These are phyloP conservation scores for Podospora comata DNA, from an alignment of 495 filamentous ascomycete genomes.

Conservation along the genomic window DNA sequence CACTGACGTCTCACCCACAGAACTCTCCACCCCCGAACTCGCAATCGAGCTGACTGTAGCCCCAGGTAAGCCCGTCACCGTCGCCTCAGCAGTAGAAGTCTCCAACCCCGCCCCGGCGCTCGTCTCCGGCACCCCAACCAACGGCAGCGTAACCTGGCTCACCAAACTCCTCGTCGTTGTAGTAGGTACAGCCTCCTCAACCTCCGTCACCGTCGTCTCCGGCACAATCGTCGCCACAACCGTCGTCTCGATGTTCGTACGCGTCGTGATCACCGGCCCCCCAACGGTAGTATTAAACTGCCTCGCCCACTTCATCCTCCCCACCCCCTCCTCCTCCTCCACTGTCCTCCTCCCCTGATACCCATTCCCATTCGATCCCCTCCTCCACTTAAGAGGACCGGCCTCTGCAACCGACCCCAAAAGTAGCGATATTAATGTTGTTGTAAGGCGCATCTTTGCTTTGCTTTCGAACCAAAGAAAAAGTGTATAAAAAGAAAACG, in stretches of 20 bases:
- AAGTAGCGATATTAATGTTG: constrained; percentile 17
- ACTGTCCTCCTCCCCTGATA: constrained; percentile 6
- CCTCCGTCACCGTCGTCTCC: neutral
- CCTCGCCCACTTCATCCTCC: neutral
- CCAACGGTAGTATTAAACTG: neutral
- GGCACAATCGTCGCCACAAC: neutral
- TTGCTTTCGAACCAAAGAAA: neutral
- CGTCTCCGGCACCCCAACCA: neutral
- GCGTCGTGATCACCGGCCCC: neutral
- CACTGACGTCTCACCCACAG: neutral
- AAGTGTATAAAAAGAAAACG: constrained; percentile 8
- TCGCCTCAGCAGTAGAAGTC: neutral
- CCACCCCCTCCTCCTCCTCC: neutral
- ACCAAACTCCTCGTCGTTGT: neutral
- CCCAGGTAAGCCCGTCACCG: neutral
- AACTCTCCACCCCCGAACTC: constrained; percentile 2
- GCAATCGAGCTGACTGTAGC: neutral
- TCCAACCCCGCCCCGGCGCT: neutral
- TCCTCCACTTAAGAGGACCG: constrained; percentile 24
- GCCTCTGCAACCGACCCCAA: constrained; percentile 25
- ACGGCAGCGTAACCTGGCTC: neutral
- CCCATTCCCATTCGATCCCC: constrained; percentile 4
- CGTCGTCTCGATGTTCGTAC: neutral
- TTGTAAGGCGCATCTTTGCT: constrained; percentile 26
- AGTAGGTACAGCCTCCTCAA: neutral